These are phyloP conservation scores for Cyclotella choctawhatcheeana DNA, from an alignment of 108 stramenopile genomes.

Conservation along the genomic window DNA sequence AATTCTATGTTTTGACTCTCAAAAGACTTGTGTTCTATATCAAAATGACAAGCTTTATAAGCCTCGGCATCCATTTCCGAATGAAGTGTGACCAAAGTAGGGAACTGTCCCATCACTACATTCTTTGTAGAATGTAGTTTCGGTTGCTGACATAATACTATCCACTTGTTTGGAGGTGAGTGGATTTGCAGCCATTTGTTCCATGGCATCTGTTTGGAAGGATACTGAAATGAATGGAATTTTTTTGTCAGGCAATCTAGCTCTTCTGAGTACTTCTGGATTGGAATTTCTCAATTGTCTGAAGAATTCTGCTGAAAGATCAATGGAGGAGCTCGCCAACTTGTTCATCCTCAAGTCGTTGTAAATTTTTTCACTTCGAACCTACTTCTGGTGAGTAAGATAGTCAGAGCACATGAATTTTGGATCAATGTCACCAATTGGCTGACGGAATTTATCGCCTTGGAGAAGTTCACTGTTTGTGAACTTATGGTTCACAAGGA, in stretches of 20 bases:
- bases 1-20: neutral
- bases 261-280: neutral
- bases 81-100: neutral
- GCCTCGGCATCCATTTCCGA: neutral
- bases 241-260: neutral
- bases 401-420: neutral
- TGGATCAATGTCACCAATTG: neutral
- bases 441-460: neutral
- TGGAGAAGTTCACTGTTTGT: neutral
- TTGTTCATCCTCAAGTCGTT: neutral
- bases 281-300: neutral
- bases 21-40: conserved; percentile 1
- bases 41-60: neutral
- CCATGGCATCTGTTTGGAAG: conserved; percentile 3
- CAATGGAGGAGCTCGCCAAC: neutral
- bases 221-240: neutral
- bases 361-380: neutral
- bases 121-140: neutral
- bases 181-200: neutral
- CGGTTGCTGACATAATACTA: neutral
- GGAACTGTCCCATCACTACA: neutral
- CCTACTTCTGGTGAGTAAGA: neutral
- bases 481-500: neutral
- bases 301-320: neutral
- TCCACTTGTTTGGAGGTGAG: neutral